phyloP scores from a whole-genome alignment of 495 filamentous ascomycete species.

The Lentithecium fluviatile region DNA sequence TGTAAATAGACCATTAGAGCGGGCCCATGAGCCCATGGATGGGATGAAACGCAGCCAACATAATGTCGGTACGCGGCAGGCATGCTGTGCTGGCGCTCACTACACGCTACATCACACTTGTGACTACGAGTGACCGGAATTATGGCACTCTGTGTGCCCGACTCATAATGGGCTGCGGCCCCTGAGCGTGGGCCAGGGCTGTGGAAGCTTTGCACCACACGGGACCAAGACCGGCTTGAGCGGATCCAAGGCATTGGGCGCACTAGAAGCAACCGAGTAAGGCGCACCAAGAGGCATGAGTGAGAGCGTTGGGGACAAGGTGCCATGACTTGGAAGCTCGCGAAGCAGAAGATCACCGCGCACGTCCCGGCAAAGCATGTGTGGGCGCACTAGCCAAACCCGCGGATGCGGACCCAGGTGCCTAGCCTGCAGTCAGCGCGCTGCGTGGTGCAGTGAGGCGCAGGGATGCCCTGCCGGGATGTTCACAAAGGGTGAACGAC shows the following conservation, averaged over 20 bases:
- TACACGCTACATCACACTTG: constrained; percentile 16
- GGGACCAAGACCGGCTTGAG: constrained; percentile 17
- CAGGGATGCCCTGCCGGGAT: constrained; percentile 6
- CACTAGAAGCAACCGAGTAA: constrained; percentile 30
- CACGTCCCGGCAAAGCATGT: constrained; percentile 32
- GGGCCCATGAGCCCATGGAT: constrained; percentile 13
- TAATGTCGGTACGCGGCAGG: constrained; percentile 17
- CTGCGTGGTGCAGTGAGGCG: not conserved
- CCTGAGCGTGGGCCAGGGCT: constrained; percentile 35
- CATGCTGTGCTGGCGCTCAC: constrained; percentile 26
- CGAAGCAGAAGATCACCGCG: constrained; percentile 22
- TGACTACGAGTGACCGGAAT: constrained; percentile 17
- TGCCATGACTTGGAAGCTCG: constrained; percentile 25
- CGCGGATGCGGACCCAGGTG: constrained; percentile 15
- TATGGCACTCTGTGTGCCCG: constrained; percentile 43
- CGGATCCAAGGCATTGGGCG: constrained; percentile 34
- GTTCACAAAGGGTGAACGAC: constrained; percentile 14
- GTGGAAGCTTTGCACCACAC: constrained; percentile 21
- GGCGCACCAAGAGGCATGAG: constrained; percentile 28
- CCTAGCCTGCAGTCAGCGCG: constrained; percentile 7
- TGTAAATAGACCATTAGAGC: constrained; percentile 6
- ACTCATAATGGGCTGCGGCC: constrained; percentile 19
- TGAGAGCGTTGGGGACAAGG: constrained; percentile 16
- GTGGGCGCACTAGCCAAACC: constrained; percentile 23
- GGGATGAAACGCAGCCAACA: constrained; percentile 9